Conservation (phyloP, 148 eudicot species). For the Chenopodium album region DNA sequence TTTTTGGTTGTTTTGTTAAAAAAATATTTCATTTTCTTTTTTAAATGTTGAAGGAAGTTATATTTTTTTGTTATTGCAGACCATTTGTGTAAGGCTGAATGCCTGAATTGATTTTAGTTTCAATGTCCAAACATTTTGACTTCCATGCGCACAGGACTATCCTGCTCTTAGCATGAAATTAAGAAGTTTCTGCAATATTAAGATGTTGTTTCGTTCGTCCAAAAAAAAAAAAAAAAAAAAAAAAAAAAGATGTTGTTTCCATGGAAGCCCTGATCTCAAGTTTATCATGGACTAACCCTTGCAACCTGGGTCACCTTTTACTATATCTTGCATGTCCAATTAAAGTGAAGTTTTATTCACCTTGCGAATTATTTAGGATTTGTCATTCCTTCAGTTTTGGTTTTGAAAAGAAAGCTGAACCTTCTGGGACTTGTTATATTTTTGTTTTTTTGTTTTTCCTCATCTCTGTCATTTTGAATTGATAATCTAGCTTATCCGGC, state of each 20-base stretch:
- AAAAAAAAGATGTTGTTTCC: background rate
- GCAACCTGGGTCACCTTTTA: background rate
- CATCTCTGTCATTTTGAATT: constrained; percentile 3
- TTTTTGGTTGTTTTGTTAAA: background rate
- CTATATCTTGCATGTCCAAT: constrained; percentile 5
- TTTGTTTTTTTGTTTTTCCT: background rate
- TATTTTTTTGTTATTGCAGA: no score
- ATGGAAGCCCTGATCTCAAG: background rate
- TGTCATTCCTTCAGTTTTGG: background rate
- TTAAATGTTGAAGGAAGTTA: no score
- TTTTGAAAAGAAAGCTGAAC: background rate
- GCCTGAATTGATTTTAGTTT: background rate
- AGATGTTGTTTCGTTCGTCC: background rate
- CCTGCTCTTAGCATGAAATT: background rate
- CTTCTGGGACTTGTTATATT: background rate
- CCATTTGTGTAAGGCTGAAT: no score
- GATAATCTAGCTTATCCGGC: constrained; percentile 62
- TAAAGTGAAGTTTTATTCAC: background rate
- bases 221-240: no score
- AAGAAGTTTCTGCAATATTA: background rate
- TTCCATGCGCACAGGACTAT: background rate
- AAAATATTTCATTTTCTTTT: no score
- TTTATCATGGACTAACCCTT: background rate
- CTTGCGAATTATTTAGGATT: background rate
- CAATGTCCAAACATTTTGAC: background rate